Conservation (phyloP, 352 stramenopile genomes). For the Phytopythium sindhum region DNA sequence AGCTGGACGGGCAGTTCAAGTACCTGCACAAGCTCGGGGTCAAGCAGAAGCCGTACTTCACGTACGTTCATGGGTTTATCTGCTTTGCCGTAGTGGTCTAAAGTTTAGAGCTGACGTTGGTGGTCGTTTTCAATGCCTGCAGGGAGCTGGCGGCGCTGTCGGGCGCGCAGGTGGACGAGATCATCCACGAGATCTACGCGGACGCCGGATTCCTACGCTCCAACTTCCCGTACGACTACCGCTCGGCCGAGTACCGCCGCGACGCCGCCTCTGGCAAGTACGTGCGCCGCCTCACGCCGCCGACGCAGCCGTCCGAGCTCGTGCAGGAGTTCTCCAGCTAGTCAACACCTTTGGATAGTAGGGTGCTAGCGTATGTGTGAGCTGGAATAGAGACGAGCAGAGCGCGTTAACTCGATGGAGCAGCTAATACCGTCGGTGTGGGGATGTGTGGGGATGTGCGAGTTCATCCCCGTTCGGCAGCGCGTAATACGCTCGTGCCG, state of each 20-base stretch:
- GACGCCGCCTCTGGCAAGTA: slow-evolving; percentile 40
- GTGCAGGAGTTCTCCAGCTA: slow-evolving; percentile 19
- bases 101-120: too few relatives aligned
- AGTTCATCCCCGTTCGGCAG: neutral
- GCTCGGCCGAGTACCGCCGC: slow-evolving; percentile 49
- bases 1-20: slow-evolving; percentile 38
- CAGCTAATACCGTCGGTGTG: neutral
- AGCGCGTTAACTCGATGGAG: neutral
- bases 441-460: too few relatives aligned
- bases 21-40: slow-evolving; percentile 71
- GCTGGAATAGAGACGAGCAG: neutral
- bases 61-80: slow-evolving; percentile 18
- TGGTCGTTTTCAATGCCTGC: neutral
- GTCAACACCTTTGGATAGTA: neutral
- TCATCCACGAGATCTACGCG: slow-evolving; percentile 66
- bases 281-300: slow-evolving; percentile 31
- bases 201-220: slow-evolving; percentile 52
- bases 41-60: slow-evolving; percentile 49
- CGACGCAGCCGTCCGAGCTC: slow-evolving; percentile 16
- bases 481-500: neutral
- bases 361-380: neutral
- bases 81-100: neutral
- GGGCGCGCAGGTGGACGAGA: slow-evolving; percentile 31
- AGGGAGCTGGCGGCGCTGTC: slow-evolving; percentile 40
- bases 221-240: slow-evolving; percentile 63